Evolutionary conservation across 106 monocot genomes (phyloP).

Genomic region (Posidonia australis): DNA sequence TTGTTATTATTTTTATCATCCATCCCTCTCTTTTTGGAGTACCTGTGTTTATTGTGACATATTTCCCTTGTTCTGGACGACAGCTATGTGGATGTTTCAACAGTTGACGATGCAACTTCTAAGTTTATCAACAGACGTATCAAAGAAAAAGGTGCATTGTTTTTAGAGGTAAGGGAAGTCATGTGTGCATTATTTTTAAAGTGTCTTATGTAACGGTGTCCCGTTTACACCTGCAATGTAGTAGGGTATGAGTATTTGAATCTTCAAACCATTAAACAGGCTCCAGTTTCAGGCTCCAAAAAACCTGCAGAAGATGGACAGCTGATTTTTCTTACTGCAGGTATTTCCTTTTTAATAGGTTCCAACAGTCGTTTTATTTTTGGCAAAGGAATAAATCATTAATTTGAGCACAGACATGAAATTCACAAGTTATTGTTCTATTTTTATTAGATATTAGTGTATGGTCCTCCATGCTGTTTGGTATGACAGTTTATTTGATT

Average conservation of each 20-base stretch:
- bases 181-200: too few relatives aligned
- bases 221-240: too few relatives aligned
- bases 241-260: not conserved
- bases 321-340: conserved; percentile 82
- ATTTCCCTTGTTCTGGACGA: conserved; percentile 2
- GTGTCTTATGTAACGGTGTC: too few relatives aligned
- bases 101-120: conserved; percentile 70
- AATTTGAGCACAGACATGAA: too few relatives aligned
- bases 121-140: conserved; percentile 47
- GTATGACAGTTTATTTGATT: too few relatives aligned
- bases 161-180: conserved; percentile 14
- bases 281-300: conserved; percentile 97
- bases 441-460: too few relatives aligned
- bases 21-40: not conserved
- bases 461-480: too few relatives aligned
- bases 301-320: conserved; percentile 97
- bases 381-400: not conserved
- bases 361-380: not conserved
- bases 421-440: too few relatives aligned
- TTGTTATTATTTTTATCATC: not conserved
- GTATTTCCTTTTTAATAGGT: conserved; percentile 18
- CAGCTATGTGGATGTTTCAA: conserved; percentile 87
- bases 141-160: conserved; percentile 54
- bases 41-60: too few relatives aligned
- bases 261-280: conserved; percentile 45